Conservation (phyloP, 1,284 basidiomycete species). For the Sanguinoderma infundibulare region DNA sequence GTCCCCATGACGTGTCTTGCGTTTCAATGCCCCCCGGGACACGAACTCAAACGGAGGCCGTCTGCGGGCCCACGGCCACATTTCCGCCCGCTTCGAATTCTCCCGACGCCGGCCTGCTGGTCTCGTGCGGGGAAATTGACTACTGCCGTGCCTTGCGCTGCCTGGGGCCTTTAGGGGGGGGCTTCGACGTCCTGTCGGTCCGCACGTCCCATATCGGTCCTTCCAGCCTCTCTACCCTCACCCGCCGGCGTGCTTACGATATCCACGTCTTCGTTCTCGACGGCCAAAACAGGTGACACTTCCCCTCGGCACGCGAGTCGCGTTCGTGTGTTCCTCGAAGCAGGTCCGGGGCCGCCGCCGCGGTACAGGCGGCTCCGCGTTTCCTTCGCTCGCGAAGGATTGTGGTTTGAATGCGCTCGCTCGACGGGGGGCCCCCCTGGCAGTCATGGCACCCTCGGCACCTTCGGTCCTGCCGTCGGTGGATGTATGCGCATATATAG, state of each 20-base stretch:
- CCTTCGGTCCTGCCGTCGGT: slow-evolving; percentile 11
- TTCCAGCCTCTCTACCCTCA: neutral
- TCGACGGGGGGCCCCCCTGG: neutral
- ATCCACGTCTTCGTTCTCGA: neutral
- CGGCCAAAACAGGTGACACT: too few relatives aligned
- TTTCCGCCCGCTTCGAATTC: slow-evolving; percentile 9
- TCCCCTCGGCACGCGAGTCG: too few relatives aligned
- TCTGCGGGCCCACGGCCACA: neutral
- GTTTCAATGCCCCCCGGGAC: neutral
- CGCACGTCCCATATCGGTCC: slow-evolving; percentile 20
- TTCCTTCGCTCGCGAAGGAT: neutral
- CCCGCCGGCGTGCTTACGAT: neutral
- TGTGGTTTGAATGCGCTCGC: neutral
- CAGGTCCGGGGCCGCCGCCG: neutral
- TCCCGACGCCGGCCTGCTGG: neutral
- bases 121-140: slow-evolving; percentile 4
- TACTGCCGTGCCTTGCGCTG: slow-evolving; percentile 2
- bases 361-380: too few relatives aligned
- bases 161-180: neutral
- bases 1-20: neutral
- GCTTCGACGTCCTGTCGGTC: slow-evolving; percentile 7
- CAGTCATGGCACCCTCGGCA: slow-evolving; percentile 6
- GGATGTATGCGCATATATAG: slow-evolving; percentile 13
- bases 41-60: neutral
- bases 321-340: too few relatives aligned